Evolutionary conservation across 2,329 filamentous ascomycete genomes (phyloP).

Genomic region (Aspergillus awamori): DNA sequence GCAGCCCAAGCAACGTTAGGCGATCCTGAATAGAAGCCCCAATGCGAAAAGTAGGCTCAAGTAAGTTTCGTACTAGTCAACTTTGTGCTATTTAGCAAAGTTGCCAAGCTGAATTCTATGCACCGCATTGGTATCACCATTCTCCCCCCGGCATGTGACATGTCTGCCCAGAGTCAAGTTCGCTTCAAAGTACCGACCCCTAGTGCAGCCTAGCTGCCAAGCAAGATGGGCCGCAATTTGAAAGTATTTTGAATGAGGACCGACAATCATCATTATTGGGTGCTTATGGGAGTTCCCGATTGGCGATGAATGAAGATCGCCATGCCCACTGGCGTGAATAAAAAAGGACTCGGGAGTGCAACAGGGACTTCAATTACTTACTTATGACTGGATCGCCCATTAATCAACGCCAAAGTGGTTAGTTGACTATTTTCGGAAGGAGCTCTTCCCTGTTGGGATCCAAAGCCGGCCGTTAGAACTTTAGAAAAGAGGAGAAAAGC

Average conservation of each 20-base stretch:
- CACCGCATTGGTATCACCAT: background rate
- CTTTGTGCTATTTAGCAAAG: background rate
- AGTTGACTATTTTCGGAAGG: background rate
- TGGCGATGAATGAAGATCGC: background rate
- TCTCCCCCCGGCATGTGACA: background rate
- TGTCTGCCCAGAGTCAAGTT: background rate
- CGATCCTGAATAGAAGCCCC: too few relatives aligned
- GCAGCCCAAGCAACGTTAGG: background rate
- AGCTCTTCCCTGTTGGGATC: background rate
- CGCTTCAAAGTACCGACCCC: background rate
- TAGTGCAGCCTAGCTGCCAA: background rate
- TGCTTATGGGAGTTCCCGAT: background rate
- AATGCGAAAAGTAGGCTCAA: background rate
- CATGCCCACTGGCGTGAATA: background rate
- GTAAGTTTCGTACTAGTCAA: background rate
- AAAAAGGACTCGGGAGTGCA: background rate
- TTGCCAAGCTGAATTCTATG: background rate
- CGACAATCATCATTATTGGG: constrained; percentile 4
- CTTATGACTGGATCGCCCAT: background rate
- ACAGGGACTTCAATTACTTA: background rate
- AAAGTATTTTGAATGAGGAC: background rate
- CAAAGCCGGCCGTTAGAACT: constrained; percentile 1
- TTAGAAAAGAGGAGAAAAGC: background rate
- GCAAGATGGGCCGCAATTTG: background rate
- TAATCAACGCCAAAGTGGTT: background rate